Evolutionary conservation across 2,329 filamentous ascomycete genomes (phyloP), one percentile per base, ranked within the genome.

Genomic region (Aureobasidium sp.): DNA sequence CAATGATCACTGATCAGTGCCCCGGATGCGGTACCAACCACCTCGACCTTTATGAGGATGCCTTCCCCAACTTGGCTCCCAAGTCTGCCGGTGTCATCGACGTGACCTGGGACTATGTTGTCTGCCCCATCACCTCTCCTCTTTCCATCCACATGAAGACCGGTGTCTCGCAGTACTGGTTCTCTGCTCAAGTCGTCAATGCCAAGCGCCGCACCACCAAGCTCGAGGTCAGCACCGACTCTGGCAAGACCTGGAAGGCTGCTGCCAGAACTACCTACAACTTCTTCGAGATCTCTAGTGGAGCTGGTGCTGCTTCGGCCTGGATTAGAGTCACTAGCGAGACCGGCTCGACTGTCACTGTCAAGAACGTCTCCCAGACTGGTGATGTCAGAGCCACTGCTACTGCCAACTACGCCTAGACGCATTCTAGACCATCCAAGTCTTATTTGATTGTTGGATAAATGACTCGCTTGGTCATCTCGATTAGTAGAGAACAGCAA

Each of bases 1-100:
- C 82, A 42, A 88, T 89, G 85, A 74, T 84, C 65, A 79, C 81
- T 25, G 82, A 85, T 69, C 71, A 84, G 71, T 85, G 82, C 71
- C 81, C 82, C 42, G 78, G 77, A 64, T 85, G 82, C 66, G 77
- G 75, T 16, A 62, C 70, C 50, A 80, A 81, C 72, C 78, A 83
- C 67, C 77, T 85, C 59, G 82, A 85, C 66, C 78, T 85, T 61
- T 85, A 81, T 73, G 68, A 76, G 5, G 69, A 77, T 41, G 81
- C 78, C 59, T 85, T 84, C 69, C 62, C 73, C 25, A 66, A 75
- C 27, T 76, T 85, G 37, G 78, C 77, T 27, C 69, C 74, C 6
- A 69, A 74, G 14, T 73, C 72, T 48, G 69, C 72, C 42, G 82
- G 82, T 61, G 66, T 81, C 25, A 81, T 85, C 60, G 66, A 74